Conservation (phyloP, 1,139 yeast genomes). For the Hansenula lynferdii region DNA sequence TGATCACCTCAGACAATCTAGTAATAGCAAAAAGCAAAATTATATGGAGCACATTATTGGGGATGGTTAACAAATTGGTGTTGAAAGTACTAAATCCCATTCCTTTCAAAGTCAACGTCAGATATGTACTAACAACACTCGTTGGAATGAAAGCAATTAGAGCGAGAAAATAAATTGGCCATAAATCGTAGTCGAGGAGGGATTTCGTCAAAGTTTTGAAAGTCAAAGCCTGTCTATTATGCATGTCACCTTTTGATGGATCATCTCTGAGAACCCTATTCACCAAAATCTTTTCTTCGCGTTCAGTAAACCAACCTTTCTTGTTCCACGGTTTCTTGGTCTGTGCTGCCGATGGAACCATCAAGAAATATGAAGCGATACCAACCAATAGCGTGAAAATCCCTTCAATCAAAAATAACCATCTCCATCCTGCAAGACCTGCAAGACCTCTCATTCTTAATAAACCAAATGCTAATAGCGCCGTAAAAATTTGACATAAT, state of each 20-base stretch:
- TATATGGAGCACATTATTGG: constrained; percentile 36
- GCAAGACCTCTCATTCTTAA: constrained; percentile 33
- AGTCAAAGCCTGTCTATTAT: constrained; percentile 51
- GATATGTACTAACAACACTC: constrained; percentile 40
- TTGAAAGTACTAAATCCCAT: constrained; percentile 54
- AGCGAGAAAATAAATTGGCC: constrained; percentile 55
- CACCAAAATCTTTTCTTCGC: constrained; percentile 58
- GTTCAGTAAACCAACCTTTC: constrained; percentile 60
- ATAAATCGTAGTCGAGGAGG: constrained; percentile 47
- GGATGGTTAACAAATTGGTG: constrained; percentile 49
- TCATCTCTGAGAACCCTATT: constrained; percentile 63
- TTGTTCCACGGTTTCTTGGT: constrained; percentile 47
- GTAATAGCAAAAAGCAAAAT: constrained; percentile 35
- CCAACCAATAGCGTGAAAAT: constrained; percentile 52
- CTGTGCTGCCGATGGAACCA: constrained; percentile 57
- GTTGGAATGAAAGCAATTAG: constrained; percentile 39
- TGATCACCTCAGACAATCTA: constrained; percentile 35
- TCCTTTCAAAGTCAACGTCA: constrained; percentile 45
- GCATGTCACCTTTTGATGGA: constrained; percentile 66
- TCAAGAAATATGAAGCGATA: constrained; percentile 42
- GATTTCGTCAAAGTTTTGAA: constrained; percentile 33
- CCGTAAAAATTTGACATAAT: constrained; percentile 24
- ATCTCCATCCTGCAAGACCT: constrained; percentile 48
- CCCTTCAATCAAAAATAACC: constrained; percentile 66
- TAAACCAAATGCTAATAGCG: constrained; percentile 40